These are phyloP conservation scores for Emergomyces pasteurianus DNA, from an alignment of 2,329 filamentous ascomycete genomes.

Conservation along the genomic window DNA sequence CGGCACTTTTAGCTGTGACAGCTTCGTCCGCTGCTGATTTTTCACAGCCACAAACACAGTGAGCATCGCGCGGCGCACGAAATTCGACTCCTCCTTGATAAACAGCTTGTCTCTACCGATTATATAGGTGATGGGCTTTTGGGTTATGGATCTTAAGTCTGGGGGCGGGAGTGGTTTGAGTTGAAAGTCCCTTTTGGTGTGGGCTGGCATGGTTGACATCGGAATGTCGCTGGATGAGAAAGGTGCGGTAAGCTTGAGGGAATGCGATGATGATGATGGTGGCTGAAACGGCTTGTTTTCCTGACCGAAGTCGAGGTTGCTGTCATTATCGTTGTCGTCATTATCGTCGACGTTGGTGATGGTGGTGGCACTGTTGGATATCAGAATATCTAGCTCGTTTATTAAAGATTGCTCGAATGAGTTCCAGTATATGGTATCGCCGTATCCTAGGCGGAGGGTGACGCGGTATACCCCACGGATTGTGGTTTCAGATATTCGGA, in stretches of 20 bases:
- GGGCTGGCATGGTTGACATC: slow-evolving; percentile 7
- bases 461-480: slow-evolving; percentile 8
- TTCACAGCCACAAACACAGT: slow-evolving; percentile 27
- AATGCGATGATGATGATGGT: background rate
- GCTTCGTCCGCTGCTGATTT: slow-evolving; percentile 28
- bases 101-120: slow-evolving; percentile 31
- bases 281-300: background rate
- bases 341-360: background rate
- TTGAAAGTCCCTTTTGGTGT: slow-evolving; percentile 7
- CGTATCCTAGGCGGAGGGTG: slow-evolving; percentile 9
- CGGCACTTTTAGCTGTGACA: slow-evolving; percentile 26
- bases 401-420: slow-evolving; percentile 8
- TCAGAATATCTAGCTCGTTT: slow-evolving; percentile 4
- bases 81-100: slow-evolving; percentile 19
- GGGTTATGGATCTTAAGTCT: background rate
- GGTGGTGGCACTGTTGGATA: background rate
- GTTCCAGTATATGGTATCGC: slow-evolving; percentile 7
- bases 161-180: background rate
- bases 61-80: slow-evolving; percentile 18
- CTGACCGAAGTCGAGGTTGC: background rate
- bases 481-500: slow-evolving; percentile 26
- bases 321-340: background rate
- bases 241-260: background rate
- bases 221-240: background rate
- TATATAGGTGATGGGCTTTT: slow-evolving; percentile 35